Evolutionary conservation across 2,329 filamentous ascomycete genomes (phyloP), one percentile per base, ranked within the genome.

Genomic region (Calonectria pseudoreteaudii): DNA sequence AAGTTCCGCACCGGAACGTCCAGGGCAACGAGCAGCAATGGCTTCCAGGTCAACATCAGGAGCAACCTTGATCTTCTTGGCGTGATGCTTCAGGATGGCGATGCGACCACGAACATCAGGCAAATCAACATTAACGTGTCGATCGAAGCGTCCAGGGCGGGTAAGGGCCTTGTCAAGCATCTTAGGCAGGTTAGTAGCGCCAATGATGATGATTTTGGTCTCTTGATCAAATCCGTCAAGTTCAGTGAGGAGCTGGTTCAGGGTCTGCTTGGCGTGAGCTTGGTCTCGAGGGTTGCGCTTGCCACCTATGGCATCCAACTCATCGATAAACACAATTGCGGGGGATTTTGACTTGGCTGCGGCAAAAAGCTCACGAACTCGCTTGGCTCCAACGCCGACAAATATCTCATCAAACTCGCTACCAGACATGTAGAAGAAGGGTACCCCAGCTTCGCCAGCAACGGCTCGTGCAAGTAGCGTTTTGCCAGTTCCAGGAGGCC

Each of bases 351-450:
- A 85, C 78, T 95, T 94, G 77, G 96, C 96, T 70, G 94, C 92
- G 58, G 89, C 87, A 84, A 98, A 98, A n/a, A 98, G 90, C 75
- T 98, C 97, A 73, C 97, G 95, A 64, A 99, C 96, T 81, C 97
- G 94, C 89, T 99, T 98, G 58, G 95, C 95, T 82, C 96, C 95
- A 68, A 99, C 97, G 82, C 97, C 97, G 44, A 99, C 97, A 82
- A 98, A 99, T 67, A 99, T 94, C 85, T 99, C 97, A 82, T 99
- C 97, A 82, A 99, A 99, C 84, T 99, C 97, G 72, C 95, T 98
- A 66, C 97, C 97, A 82, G 97, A 99, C 96, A 99, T 98, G 90
- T 98, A 99, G 90, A 98, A 99, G 90, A 99, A 99, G 1, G 97
- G 97, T 23, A 99, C 97, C 70, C 96, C 97, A 68, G 97, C 96